phyloP scores from a whole-genome alignment of 2,329 filamentous ascomycete species.

The Fusarium buharicum region DNA sequence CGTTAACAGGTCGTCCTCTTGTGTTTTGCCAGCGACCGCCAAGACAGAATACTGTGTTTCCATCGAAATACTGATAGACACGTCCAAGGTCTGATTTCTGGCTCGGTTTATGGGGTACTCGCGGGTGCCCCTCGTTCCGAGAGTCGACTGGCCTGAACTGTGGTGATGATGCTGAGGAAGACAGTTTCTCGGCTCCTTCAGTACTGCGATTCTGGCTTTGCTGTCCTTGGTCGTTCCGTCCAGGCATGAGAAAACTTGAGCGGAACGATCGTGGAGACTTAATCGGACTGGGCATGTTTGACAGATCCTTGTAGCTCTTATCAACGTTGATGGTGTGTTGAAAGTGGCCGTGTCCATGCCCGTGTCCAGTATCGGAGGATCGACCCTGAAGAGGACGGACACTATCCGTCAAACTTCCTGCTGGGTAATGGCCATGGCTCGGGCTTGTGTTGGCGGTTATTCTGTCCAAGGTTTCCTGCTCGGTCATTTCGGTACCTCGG shows the following conservation, averaged over 20 bases:
- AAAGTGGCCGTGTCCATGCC: slow-evolving; percentile 27
- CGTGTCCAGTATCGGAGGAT: slow-evolving; percentile 31
- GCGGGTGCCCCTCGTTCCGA: slow-evolving; percentile 31
- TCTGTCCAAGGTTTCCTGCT: slow-evolving; percentile 75
- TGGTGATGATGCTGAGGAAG: slow-evolving; percentile 81
- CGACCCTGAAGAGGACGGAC: slow-evolving; percentile 76
- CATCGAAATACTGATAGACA: slow-evolving; percentile 93
- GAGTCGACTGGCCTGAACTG: slow-evolving; percentile 64
- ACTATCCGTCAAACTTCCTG: slow-evolving; percentile 78
- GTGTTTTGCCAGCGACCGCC: slow-evolving; percentile 91
- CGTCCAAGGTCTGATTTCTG: slow-evolving; percentile 58
- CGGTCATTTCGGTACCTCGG: slow-evolving; percentile 82
- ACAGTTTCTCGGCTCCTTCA: slow-evolving; percentile 82
- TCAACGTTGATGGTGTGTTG: slow-evolving; percentile 69
- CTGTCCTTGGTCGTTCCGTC: slow-evolving; percentile 62
- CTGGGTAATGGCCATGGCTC: slow-evolving; percentile 65
- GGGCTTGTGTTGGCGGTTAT: slow-evolving; percentile 80
- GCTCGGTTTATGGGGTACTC: slow-evolving; percentile 37
- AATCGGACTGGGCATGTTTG: slow-evolving; percentile 66
- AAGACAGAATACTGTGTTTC: slow-evolving; percentile 90
- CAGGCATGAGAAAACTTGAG: slow-evolving; percentile 76
- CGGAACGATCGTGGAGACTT: slow-evolving; percentile 81
- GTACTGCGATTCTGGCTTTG: slow-evolving; percentile 65
- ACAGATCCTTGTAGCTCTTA: slow-evolving; percentile 65
- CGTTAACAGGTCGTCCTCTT: slow-evolving; percentile 85